Conservation (phyloP, 768 basidiomycete genomes). For the Chlorophyllum brunneum region DNA sequence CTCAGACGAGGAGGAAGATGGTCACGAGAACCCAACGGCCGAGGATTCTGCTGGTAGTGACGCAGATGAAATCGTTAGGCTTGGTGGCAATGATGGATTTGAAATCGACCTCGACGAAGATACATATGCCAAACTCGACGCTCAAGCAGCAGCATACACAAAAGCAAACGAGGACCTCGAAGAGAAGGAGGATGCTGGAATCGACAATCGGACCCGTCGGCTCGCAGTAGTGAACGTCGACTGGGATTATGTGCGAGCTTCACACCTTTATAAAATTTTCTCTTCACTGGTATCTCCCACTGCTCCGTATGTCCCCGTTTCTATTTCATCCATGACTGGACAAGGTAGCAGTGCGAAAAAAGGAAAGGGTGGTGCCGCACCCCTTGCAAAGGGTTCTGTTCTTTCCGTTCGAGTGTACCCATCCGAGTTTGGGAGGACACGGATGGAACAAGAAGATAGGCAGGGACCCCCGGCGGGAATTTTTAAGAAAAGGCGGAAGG, state of each 20-base stretch:
- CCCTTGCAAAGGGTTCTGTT: slow-evolving; percentile 59
- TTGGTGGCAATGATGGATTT: slow-evolving; percentile 38
- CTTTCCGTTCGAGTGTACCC: slow-evolving; percentile 82
- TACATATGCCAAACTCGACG: slow-evolving; percentile 65
- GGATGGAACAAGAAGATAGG: slow-evolving; percentile 81
- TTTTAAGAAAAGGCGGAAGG: slow-evolving; percentile 53
- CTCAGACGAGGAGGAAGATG: slow-evolving; percentile 74
- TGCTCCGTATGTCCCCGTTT: slow-evolving; percentile 37
- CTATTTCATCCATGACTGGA: slow-evolving; percentile 18
- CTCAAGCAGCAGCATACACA: slow-evolving; percentile 63
- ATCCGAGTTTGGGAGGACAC: slow-evolving; percentile 88
- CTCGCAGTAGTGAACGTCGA: slow-evolving; percentile 94
- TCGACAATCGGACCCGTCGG: slow-evolving; percentile 54
- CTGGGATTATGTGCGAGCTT: slow-evolving; percentile 93
- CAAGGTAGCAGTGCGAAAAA: slow-evolving; percentile 16
- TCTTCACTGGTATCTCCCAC: slow-evolving; percentile 75
- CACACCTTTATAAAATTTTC: slow-evolving; percentile 89
- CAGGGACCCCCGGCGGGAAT: slow-evolving; percentile 88
- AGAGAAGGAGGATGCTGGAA: slow-evolving; percentile 31
- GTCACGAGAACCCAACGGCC: slow-evolving; percentile 29
- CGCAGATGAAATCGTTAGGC: slow-evolving; percentile 44
- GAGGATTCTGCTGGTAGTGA: slow-evolving; percentile 35
- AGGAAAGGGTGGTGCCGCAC: slow-evolving; percentile 10
- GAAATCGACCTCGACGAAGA: slow-evolving; percentile 84
- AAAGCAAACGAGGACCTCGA: slow-evolving; percentile 46